Evolutionary conservation across 106 monocot species (phyloP).

Genomic region (Platanthera zijinensis): DNA sequence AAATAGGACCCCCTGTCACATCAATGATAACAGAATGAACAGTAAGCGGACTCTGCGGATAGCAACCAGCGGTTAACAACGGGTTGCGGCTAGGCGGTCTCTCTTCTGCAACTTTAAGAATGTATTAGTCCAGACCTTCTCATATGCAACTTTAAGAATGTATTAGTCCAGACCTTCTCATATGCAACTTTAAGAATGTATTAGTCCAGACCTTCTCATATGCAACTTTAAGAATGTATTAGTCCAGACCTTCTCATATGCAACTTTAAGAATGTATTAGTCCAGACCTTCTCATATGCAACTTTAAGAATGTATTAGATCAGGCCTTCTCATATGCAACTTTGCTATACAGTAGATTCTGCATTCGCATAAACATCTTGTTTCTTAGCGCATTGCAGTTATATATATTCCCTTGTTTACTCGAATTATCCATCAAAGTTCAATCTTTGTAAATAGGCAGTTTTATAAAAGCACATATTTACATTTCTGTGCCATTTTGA

Average conservation of each 20-base stretch:
- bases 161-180: background rate
- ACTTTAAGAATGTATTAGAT: background rate
- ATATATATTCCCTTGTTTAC: background rate
- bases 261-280: background rate
- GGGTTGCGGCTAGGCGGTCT: no score
- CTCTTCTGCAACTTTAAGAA: no score
- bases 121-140: background rate
- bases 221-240: background rate
- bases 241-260: background rate
- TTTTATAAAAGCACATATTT: no score
- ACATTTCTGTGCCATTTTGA: background rate
- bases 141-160: background rate
- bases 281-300: background rate
- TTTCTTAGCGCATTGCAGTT: background rate
- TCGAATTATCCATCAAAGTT: background rate
- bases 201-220: background rate
- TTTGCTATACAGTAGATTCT: background rate
- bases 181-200: background rate
- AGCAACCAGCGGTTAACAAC: no score
- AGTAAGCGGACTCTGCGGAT: no score
- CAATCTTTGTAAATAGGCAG: background rate
- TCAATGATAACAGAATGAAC: no score
- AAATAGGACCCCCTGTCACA: no score
- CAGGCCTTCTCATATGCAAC: background rate
- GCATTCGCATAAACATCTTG: background rate